Base-by-base conservation (phyloP, 371 early-diverging fungal species). In the Globomyces sp. region DNA sequence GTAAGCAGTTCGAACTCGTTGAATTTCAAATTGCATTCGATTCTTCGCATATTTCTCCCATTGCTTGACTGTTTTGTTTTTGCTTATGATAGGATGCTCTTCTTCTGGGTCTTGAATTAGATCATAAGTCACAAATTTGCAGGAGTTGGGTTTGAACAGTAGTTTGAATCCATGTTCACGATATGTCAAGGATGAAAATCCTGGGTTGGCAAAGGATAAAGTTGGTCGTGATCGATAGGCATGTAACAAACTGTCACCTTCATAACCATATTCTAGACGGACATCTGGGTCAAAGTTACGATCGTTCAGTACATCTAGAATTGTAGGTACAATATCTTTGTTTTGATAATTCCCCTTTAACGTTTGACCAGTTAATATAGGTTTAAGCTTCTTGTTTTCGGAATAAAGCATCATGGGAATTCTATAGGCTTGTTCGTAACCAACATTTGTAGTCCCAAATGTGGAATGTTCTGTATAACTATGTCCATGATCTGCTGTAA, bases 121-220 rank as follows among this genome's bases (percentile, higher is more conserved):
- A 39, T 55, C 55, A 55, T 55, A 55, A 24, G 24, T 24, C 3
- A 55, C 39, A 11, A 5, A 11, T 9, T 8, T 39, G 9, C 40
- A 5, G 6, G 40, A 36, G 40, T 36, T 39, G 5, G 40, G 55
- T 39, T 55, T 40, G 39, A 13, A 9, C 5, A n/a, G 40, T 5
- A 11, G 10, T 13, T 55, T 55, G 55, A 55, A 39, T 6, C 55
- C 55, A 37, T 24, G 4, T 55, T 55, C 55, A 39, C 55, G 55
- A 39, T 39, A 36, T 55, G 36, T 36, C 10, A 55, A 39, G 5
- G 55, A 34, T 1, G 11, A 11, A 4, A 39, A 6, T 9, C 55
- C 55, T 55, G 55, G 55, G n/a, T 55, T 55, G 2, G 55, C 5
- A 55, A 55, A 55, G 10, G 40, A 36, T 8, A 55, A 55, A 8